Evolutionary conservation across 306 rosid species (phyloP).

Genomic region (Oemleria cerasiformis): DNA sequence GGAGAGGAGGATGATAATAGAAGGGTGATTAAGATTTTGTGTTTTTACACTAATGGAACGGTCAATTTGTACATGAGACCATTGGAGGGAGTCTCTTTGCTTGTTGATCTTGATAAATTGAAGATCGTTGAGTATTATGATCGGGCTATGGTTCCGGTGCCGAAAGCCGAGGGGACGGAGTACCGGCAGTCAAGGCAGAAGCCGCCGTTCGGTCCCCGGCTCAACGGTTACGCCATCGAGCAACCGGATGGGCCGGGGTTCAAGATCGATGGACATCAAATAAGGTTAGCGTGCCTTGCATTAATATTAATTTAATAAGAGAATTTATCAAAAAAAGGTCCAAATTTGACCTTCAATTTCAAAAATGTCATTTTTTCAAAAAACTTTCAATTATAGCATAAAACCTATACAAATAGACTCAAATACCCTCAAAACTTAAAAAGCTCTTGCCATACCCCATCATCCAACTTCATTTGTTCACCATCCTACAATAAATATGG

Average conservation of each 20-base stretch:
- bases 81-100: constrained; percentile 31
- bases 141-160: constrained; percentile 23
- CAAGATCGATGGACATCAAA: constrained; percentile 18
- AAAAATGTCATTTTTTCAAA: no score
- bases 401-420: no score
- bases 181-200: constrained; percentile 27
- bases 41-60: constrained; percentile 22
- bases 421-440: no score
- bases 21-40: constrained; percentile 23
- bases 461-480: no score
- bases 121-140: constrained; percentile 28
- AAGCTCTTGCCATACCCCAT: no score
- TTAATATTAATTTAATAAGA: no score
- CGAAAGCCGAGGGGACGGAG: constrained; percentile 31
- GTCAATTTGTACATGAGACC: constrained; percentile 25
- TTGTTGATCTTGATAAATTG: constrained; percentile 31
- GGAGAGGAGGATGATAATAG: constrained; percentile 20
- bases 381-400: no score
- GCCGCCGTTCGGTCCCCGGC: constrained; percentile 25
- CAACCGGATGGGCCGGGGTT: constrained; percentile 29
- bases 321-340: no score
- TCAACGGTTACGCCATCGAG: constrained; percentile 17
- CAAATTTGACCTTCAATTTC: no score
- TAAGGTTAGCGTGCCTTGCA: constrained; percentile 17
- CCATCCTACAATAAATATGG: no score